Evolutionary conservation across 2,329 filamentous ascomycete genomes (phyloP).

Genomic region (Eutypa lata): DNA sequence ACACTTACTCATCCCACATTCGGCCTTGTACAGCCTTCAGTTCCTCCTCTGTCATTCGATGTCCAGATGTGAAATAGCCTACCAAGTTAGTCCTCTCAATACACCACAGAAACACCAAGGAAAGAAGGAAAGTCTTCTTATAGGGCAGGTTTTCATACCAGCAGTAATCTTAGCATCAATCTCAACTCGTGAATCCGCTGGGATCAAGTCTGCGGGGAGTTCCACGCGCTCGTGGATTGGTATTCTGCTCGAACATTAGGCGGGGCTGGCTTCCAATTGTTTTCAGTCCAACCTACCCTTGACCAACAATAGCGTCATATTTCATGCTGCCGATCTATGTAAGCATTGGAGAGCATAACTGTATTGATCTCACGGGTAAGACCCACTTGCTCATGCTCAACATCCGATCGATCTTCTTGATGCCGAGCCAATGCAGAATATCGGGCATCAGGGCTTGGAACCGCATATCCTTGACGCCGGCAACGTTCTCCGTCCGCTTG

Average conservation of each 20-base stretch:
- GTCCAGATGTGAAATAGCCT: slow-evolving; percentile 82
- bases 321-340: slow-evolving; percentile 64
- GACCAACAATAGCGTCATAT: slow-evolving; percentile 81
- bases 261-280: slow-evolving; percentile 11
- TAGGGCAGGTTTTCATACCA: slow-evolving; percentile 50
- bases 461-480: slow-evolving; percentile 93
- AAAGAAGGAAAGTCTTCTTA: not conserved
- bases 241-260: slow-evolving; percentile 50
- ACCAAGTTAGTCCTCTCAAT: slow-evolving; percentile 23
- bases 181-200: slow-evolving; percentile 92
- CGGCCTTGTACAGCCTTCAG: slow-evolving; percentile 82
- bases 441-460: slow-evolving; percentile 98
- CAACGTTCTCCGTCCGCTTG: slow-evolving; percentile 95
- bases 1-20: slow-evolving; percentile 78
- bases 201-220: slow-evolving; percentile 90
- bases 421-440: slow-evolving; percentile 96
- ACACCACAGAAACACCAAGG: slow-evolving; percentile 5
- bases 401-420: slow-evolving; percentile 98
- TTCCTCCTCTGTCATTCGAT: slow-evolving; percentile 84
- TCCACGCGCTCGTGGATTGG: slow-evolving; percentile 88
- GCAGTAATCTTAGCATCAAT: slow-evolving; percentile 98
- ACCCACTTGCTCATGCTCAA: slow-evolving; percentile 93
- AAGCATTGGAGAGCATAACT: slow-evolving; percentile 18
- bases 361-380: slow-evolving; percentile 8
- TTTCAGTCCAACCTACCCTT: slow-evolving; percentile 54